These are phyloP conservation scores for Elsinoe fawcettii DNA, from an alignment of 2,329 filamentous ascomycete species.

Conservation along the genomic window DNA sequence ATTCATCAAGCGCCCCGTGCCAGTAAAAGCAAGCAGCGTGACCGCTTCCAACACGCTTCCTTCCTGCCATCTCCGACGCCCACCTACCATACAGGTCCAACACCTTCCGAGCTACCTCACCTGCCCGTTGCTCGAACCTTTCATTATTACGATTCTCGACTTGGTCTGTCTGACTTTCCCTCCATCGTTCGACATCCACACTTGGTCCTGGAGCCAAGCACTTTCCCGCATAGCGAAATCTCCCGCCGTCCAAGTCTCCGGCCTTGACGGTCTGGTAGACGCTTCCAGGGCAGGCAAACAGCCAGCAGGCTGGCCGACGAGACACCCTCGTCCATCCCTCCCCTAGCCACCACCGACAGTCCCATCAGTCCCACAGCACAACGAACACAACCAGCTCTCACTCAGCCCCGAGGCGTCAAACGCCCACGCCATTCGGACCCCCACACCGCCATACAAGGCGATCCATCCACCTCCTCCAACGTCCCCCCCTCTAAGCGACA, in stretches of 20 bases:
- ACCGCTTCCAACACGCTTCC: not conserved
- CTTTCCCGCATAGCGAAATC: not conserved
- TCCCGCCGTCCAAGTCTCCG: constrained; percentile 14
- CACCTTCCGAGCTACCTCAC: not conserved
- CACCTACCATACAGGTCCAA: not conserved
- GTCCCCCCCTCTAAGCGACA: constrained; percentile 12
- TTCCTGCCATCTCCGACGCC: not conserved
- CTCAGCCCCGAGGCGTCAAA: constrained; percentile 4
- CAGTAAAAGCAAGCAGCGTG: not conserved
- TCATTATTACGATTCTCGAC: not conserved
- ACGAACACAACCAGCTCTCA: not conserved
- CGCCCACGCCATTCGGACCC: not conserved
- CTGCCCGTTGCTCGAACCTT: not conserved
- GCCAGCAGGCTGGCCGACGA: constrained; percentile 16
- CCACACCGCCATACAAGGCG: not conserved
- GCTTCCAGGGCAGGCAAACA: constrained; percentile 7
- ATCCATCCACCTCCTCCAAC: not conserved
- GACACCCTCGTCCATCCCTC: constrained; percentile 1
- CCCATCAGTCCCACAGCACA: not conserved
- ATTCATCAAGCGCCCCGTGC: not conserved
- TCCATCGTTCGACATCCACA: not conserved
- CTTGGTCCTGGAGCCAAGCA: not conserved
- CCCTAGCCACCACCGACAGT: constrained; percentile 10
- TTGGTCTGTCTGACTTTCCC: not conserved
- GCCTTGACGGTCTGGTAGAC: constrained; percentile 14